phyloP scores from a whole-genome alignment of 192 early-diverging fungal genomes.

The Backusella tarrabulga region DNA sequence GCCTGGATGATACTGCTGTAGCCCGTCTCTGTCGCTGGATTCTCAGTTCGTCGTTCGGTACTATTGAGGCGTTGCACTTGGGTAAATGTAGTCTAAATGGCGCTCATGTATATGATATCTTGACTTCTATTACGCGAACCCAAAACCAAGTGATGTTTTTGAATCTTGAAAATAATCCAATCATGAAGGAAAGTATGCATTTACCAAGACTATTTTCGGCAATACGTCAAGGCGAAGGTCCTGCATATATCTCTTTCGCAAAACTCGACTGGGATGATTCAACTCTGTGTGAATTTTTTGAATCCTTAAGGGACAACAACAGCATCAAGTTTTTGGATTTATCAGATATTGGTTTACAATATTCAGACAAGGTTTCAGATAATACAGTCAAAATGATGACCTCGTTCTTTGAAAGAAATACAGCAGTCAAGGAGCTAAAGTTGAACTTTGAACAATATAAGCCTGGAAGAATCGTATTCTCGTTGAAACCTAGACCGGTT shows the following conservation, averaged over 20 bases:
- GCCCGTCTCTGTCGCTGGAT: slow-evolving; percentile 27
- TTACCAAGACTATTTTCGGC: slow-evolving; percentile 38
- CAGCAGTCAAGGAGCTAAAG: slow-evolving; percentile 30
- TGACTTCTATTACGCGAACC: slow-evolving; percentile 37
- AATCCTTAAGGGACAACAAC: slow-evolving; percentile 39
- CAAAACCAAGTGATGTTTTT: slow-evolving; percentile 40
- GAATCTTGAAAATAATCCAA: slow-evolving; percentile 36
- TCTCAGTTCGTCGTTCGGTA: slow-evolving; percentile 13
- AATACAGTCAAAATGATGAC: slow-evolving; percentile 43
- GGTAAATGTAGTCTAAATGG: slow-evolving; percentile 45
- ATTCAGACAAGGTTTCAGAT: slow-evolving; percentile 26
- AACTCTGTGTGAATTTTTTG: slow-evolving; percentile 42
- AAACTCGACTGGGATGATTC: slow-evolving; percentile 48
- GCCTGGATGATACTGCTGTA: slow-evolving; percentile 6
- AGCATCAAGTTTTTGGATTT: slow-evolving; percentile 40
- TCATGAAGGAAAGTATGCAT: slow-evolving; percentile 37
- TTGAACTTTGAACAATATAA: neutral
- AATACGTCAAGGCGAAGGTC: slow-evolving; percentile 37
- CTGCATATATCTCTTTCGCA: slow-evolving; percentile 37
- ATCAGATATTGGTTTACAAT: slow-evolving; percentile 33
- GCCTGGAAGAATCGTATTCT: neutral
- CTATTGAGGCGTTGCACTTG: slow-evolving; percentile 28
- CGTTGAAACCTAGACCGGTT: neutral
- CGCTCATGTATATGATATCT: slow-evolving; percentile 36
- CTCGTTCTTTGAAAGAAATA: slow-evolving; percentile 33